Evolutionary conservation across 495 filamentous ascomycete species (phyloP), one percentile per base, ranked within the genome.

Genomic region (Aspergillus carlsbadensis): DNA sequence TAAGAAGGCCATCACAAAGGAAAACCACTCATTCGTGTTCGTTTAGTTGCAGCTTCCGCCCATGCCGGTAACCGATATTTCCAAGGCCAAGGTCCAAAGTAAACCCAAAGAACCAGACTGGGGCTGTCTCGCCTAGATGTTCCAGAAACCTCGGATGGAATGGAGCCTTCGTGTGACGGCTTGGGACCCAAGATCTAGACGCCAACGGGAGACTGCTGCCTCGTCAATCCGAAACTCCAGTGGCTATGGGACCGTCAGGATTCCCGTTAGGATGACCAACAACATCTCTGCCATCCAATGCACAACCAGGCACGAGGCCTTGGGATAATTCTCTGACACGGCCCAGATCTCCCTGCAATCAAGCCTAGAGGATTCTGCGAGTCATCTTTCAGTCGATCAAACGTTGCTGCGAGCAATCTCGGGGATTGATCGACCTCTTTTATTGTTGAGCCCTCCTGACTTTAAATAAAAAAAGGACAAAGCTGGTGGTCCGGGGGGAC

Each of bases 101-200:
- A n/a, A n/a, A 49, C 36, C 53, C 44, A 47, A 15, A 34, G 21
- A 46, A 48, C 44, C 31, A 18, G 22, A 48, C 47, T 41, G 49
- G 41, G 29, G 41, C 29, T 26, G 22, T 36, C 46, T 44, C 22
- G 40, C 33, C 36, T 47, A 34, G 51, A 50, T 50, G 62, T 64
- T 64, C 62, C 58, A 64, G 62, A 64, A 64, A 59, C 51, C 43
- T 57, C 57, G 55, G 52, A 64, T 58, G 54, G 52, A 46, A 64
- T 58, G 57, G 53, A 42, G 35, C 56, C 47, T 55, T 56, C 26
- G 55, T 59, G 58, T 45, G 58, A 55, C 52, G 51, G 57, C 61
- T 61, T 50, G 58, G 41, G 58, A 39, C 51, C 61, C 58, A 61
- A 64, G 62, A 64, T 64, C 62, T 56, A 64, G 58, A 61, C 48